Evolutionary conservation across 257 asterid species (phyloP).

Genomic region (Solanum corneliomulleri): DNA sequence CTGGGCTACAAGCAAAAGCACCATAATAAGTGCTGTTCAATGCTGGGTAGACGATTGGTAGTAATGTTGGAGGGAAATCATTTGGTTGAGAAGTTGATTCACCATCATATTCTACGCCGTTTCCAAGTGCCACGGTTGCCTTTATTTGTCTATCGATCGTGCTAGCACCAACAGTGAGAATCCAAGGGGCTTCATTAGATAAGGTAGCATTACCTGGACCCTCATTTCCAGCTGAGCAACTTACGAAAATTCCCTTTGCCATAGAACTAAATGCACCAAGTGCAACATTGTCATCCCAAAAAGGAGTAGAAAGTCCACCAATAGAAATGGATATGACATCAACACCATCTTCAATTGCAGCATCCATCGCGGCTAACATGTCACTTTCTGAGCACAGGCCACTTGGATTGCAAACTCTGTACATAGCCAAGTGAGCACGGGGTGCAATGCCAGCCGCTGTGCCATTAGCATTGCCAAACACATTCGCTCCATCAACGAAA

Average conservation of each 20-base stretch:
- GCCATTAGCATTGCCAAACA: not conserved
- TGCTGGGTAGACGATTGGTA: slow-evolving; percentile 1
- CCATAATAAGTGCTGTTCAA: not conserved
- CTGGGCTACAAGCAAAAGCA: not conserved
- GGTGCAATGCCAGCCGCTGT: slow-evolving; percentile 1
- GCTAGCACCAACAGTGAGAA: slow-evolving; percentile 11
- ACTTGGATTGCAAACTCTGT: not conserved
- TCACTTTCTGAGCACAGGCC: not conserved
- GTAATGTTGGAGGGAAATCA: not conserved
- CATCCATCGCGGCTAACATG: slow-evolving; percentile 5
- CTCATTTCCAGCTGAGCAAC: slow-evolving; percentile 1
- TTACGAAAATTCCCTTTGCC: slow-evolving; percentile 2
- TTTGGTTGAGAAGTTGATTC: not conserved
- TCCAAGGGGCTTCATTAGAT: slow-evolving; percentile 9
- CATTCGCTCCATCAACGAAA: not conserved
- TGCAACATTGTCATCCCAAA: not conserved
- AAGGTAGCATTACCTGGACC: not conserved
- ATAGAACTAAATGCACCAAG: slow-evolving; percentile 4
- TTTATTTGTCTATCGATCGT: not conserved
- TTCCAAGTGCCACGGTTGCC: not conserved
- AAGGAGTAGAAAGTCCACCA: not conserved
- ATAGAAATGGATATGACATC: slow-evolving; percentile 4
- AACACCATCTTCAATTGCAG: slow-evolving; percentile 8
- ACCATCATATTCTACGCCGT: not conserved
- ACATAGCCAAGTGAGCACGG: slow-evolving; percentile 5